These are phyloP conservation scores for Xanthoceras sorbifolium DNA, from an alignment of 345 rosid genomes.

Conservation along the genomic window DNA sequence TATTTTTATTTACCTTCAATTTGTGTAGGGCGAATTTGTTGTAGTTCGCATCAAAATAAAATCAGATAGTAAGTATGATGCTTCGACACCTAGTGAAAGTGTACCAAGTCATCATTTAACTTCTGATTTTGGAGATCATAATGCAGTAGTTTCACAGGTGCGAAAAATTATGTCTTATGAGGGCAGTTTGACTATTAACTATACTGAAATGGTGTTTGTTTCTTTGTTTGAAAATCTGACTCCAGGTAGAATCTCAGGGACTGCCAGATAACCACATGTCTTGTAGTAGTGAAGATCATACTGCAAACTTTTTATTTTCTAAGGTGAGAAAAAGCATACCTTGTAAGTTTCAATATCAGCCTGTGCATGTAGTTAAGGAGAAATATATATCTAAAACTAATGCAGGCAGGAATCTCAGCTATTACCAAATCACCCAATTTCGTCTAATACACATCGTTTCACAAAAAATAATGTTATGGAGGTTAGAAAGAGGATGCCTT, in stretches of 20 bases:
- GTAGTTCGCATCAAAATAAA: not conserved
- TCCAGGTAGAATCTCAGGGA: not conserved
- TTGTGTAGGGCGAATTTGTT: slow-evolving; percentile 11
- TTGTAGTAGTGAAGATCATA: not conserved
- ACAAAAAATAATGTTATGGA: not conserved
- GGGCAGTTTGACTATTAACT: no score
- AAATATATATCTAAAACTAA: not conserved
- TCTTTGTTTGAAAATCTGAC: not conserved
- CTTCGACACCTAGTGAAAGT: not conserved
- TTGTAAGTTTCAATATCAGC: not conserved
- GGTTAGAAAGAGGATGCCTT: not conserved
- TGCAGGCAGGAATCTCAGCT: not conserved
- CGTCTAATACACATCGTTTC: not conserved
- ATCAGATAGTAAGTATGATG: not conserved
- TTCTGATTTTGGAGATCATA: not conserved
- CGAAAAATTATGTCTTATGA: not conserved
- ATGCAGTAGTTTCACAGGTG: not conserved
- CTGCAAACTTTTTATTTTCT: not conserved
- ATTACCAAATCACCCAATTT: no score
- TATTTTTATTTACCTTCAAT: not conserved
- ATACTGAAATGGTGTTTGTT: not conserved
- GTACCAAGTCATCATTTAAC: not conserved
- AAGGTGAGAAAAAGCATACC: not conserved
- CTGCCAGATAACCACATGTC: not conserved
- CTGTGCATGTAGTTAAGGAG: not conserved